Base-by-base conservation (phyloP, 106 monocot genomes). In the Triglochin maritima region DNA sequence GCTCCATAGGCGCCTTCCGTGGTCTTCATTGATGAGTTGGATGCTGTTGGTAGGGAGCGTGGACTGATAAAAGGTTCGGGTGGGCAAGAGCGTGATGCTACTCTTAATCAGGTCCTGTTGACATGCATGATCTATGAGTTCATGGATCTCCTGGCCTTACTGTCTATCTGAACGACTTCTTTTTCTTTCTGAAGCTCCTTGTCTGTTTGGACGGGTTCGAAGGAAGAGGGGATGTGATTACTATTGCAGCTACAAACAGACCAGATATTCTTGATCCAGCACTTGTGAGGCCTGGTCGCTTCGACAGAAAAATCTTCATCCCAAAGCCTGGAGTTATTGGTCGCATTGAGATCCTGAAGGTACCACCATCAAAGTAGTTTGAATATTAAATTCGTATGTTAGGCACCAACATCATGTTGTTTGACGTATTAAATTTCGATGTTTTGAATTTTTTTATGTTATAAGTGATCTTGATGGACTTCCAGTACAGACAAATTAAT, bases 211-310 rank as follows among this genome's bases (percentile, higher is more conserved):
- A 91, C 80, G 91, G 91, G 51, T 91, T 91, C 78, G 87, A 91
- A 91, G 91, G 91, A 79, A 87, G 84, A 76, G 91, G 91, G 12
- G 58, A 87, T 55, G 91, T 91, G 16, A 87, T 91, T 73, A 91
- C 91, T 52, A 87, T 91, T 71, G 91, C 91, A 69, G 91, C 91
- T 76, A 91, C 91, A 53, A 91, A 91, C 69, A 87, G 91, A 76
- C 87, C 84, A 66, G 91, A 91, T 82, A 91, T 91, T 70, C 91
- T 91, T 87, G 91, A 91, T 79, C 84, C 91, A 69, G 91, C 91
- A 47, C 84, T 91, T 62, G 91, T 91, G n/a, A 80, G 91, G 57
- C 91, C 87, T 78, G 91, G 87, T 46, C 84, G 91, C 3, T 91
- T 91, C 75, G 91, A 91, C 73, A 84, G 91, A 72, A 91, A 91